Percentiles rank a stretch among this genome's conserved stretches.
These are phyloP conservation scores for Cunninghamia lanceolata DNA, from an alignment of 75 land plant species.

Conservation along the genomic window DNA sequence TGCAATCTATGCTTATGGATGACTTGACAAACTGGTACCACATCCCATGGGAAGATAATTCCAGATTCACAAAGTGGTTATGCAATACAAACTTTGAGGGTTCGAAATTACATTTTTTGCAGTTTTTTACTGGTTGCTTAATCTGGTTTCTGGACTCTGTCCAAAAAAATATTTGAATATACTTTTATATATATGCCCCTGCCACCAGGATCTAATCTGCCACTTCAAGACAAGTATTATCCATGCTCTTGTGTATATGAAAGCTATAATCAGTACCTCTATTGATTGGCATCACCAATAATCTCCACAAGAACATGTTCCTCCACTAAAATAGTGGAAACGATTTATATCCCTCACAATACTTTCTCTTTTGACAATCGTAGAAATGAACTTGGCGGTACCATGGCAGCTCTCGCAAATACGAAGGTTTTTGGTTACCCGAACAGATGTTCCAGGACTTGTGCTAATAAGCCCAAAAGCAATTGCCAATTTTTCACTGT, in stretches of 20 bases:
- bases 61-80: not conserved
- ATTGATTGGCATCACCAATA: slow-evolving; percentile 7
- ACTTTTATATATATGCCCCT: not conserved
- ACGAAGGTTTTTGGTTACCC: slow-evolving; percentile 12
- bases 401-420: slow-evolving; percentile 11
- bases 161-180: not conserved
- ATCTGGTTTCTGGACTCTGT: not conserved
- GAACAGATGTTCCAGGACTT: slow-evolving; percentile 11
- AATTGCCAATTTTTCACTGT: slow-evolving; percentile 14
- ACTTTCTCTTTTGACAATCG: not conserved
- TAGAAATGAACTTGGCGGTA: slow-evolving; percentile 7
- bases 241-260: not conserved
- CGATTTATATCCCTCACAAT: slow-evolving; percentile 12
- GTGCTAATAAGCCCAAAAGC: slow-evolving; percentile 17
- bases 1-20: no score
- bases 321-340: slow-evolving; percentile 11
- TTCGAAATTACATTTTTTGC: not conserved
- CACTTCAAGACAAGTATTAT: not conserved
- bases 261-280: not conserved
- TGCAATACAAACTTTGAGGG: not conserved
- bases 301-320: slow-evolving; percentile 17
- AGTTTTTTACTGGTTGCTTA: not conserved
- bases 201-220: not conserved
- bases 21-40: no score
- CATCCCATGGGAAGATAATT: not conserved